Conservation (phyloP, 2,329 filamentous ascomycete genomes). For the Cercospora berteroae region DNA sequence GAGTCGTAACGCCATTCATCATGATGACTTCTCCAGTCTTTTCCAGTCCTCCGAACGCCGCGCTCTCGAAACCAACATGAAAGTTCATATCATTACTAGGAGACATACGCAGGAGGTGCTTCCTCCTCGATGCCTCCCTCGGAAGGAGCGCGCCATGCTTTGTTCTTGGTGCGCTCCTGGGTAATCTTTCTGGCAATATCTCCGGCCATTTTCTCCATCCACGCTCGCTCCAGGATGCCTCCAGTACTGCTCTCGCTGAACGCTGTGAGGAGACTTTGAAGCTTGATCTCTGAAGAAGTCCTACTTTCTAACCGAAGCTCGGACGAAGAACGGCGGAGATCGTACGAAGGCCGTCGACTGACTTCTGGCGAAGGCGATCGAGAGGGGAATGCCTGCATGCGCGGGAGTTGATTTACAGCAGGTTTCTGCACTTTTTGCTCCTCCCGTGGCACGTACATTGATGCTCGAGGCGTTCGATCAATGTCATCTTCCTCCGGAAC, state of each 20-base stretch:
- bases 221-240: constrained; percentile 72
- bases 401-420: constrained; percentile 17
- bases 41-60: constrained; percentile 3
- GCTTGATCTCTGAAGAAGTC: constrained; percentile 18
- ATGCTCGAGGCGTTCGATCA: constrained; percentile 40
- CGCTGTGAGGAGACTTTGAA: constrained; percentile 27
- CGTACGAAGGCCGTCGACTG: constrained; percentile 16
- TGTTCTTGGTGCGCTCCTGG: constrained; percentile 66
- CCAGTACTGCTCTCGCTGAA: constrained; percentile 37
- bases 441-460: constrained; percentile 25
- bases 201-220: constrained; percentile 89
- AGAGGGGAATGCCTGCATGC: constrained; percentile 24
- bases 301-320: constrained; percentile 10
- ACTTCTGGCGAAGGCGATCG: constrained; percentile 28
- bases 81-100: constrained; percentile 22
- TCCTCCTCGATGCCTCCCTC: constrained; percentile 27
- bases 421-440: constrained; percentile 16
- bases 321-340: constrained; percentile 19
- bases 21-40: background rate
- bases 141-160: constrained; percentile 21
- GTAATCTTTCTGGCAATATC: constrained; percentile 87
- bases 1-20: constrained; percentile 8
- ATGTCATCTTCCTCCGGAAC: constrained; percentile 32
- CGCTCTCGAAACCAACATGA: background rate
- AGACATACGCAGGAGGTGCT: constrained; percentile 40